Evolutionary conservation across 2,329 filamentous ascomycete genomes (phyloP).

Genomic region (Pestalotiopsis sp.): DNA sequence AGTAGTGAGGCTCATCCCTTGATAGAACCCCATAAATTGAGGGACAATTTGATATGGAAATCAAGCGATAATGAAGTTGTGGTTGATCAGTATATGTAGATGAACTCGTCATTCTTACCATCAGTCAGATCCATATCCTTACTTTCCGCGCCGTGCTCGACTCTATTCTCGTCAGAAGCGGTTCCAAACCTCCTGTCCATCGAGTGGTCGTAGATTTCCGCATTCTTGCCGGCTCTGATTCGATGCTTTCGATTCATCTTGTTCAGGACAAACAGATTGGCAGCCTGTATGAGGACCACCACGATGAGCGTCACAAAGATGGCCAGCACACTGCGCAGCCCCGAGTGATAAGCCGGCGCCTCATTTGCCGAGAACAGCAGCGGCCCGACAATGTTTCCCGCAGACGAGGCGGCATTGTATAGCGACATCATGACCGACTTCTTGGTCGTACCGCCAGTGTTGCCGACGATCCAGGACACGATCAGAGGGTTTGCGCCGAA

Average conservation of each 20-base stretch:
- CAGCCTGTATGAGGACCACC: conserved; percentile 55
- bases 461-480: conserved; percentile 70
- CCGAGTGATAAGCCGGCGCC: conserved; percentile 60
- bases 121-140: conserved; percentile 62
- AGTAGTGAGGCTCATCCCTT: not conserved
- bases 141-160: conserved; percentile 42
- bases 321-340: conserved; percentile 56
- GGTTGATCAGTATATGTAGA: conserved; percentile 27
- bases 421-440: conserved; percentile 66
- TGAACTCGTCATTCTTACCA: conserved; percentile 69
- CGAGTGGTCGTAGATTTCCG: conserved; percentile 59
- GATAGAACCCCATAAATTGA: too few species aligned
- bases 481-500: conserved; percentile 69
- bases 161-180: conserved; percentile 49
- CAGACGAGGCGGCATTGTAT: conserved; percentile 63
- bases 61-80: too few species aligned
- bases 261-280: conserved; percentile 59
- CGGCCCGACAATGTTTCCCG: conserved; percentile 70
- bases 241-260: conserved; percentile 56
- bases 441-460: conserved; percentile 70
- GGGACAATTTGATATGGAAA: too few species aligned
- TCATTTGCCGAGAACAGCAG: conserved; percentile 62
- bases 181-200: conserved; percentile 57
- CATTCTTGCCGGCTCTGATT: conserved; percentile 62
- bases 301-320: conserved; percentile 57